Base-by-base conservation (phyloP, 2,329 filamentous ascomycete genomes). In the Alternaria solani region DNA sequence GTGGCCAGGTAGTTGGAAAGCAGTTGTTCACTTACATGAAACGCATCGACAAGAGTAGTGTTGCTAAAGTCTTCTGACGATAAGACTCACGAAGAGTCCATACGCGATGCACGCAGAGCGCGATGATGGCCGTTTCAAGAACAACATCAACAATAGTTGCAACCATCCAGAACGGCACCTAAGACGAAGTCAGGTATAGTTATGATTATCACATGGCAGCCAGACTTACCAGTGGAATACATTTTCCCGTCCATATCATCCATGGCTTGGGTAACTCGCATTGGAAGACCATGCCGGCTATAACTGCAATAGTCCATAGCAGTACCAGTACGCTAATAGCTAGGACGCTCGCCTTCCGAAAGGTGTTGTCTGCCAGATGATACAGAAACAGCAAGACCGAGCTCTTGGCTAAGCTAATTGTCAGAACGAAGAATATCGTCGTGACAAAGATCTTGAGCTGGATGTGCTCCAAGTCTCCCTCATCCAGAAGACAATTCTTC, bases 231-330 rank as follows among this genome's bases (percentile, higher is more conserved):
- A 69, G 28, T 8, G 68, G 57, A 20, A 72, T 69, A 42, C 72
- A 75, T 52, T 66, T 66, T 4, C 66, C 64, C 1, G 54, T 64
- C 60, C 63, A 67, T 20, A 68, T 61, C 25, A 64, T 58, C 72
- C 72, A 74, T 8, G 72, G 71, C 16, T 42, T 62, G 3, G 72
- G 71, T 46, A 74, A 52, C 6, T 61, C 62, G 46, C 73, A 75
- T 44, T 71, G 62, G 7, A 75, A 74, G 0, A 66, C 44, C 20
- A 71, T 65, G 8, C 57, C 65, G 14, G 61, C 46, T 16, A 70
- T 56, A 6, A 68, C 57, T 44, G 64, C 63, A 9, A 68, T 59
- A 14, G 66, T 73, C 66, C 68, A 73, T 23, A 62, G 51, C 30
- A 70, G 9, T 8, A 68, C 53, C 5, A 70, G 16, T 25, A 59